Percentiles rank a stretch among this genome's conserved stretches.
phyloP scores from a whole-genome alignment of 805 yeast species.

The Schwanniomyces occidentalis region DNA sequence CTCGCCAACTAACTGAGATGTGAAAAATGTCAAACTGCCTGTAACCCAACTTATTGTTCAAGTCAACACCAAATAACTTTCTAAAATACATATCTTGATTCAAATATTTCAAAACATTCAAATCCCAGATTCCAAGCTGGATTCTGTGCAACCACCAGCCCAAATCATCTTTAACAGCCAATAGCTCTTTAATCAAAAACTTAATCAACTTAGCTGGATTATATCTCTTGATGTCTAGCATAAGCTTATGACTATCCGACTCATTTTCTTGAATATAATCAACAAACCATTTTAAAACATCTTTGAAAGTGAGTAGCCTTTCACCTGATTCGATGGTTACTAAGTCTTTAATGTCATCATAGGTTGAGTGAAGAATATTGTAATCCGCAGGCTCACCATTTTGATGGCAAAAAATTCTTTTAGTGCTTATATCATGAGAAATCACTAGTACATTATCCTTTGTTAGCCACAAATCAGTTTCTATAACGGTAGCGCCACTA shows the following conservation, averaged over 20 bases:
- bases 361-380: constrained; percentile 33
- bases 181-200: constrained; percentile 28
- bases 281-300: constrained; percentile 34
- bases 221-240: constrained; percentile 41
- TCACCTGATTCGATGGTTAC: constrained; percentile 35
- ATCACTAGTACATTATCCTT: constrained; percentile 38
- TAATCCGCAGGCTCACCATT: constrained; percentile 36
- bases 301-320: constrained; percentile 29
- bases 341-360: constrained; percentile 27
- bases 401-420: constrained; percentile 34
- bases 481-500: constrained; percentile 39
- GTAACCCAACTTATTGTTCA: constrained; percentile 16
- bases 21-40: constrained; percentile 34
- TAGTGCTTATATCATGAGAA: constrained; percentile 41
- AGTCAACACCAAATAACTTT: constrained; percentile 15
- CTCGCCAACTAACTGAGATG: constrained; percentile 36
- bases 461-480: constrained; percentile 45
- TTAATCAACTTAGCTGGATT: constrained; percentile 37
- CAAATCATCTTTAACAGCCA: constrained; percentile 28
- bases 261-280: constrained; percentile 16
- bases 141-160: constrained; percentile 39
- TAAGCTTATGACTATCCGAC: constrained; percentile 23
- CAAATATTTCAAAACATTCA: constrained; percentile 35
- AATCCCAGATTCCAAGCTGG: constrained; percentile 44
- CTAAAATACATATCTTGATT: constrained; percentile 41